Conservation (phyloP, 2,329 filamentous ascomycete species). For the Parasarocladium wereldwijsianum region DNA sequence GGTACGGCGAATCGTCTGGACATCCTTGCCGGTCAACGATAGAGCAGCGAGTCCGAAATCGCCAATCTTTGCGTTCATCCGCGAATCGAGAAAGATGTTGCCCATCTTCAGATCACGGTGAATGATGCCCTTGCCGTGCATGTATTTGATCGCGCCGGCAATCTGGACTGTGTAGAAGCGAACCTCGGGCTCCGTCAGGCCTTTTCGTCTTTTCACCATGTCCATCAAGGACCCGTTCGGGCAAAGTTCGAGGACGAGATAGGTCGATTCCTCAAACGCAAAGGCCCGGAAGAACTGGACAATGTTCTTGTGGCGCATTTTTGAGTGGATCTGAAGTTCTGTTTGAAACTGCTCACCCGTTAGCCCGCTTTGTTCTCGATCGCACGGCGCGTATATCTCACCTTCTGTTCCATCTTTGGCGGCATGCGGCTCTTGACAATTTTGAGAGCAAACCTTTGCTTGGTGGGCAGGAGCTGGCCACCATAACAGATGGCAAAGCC, state of each 20-base stretch:
- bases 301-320: constrained; percentile 90
- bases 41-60: constrained; percentile 93
- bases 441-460: constrained; percentile 60
- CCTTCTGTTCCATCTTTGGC: constrained; percentile 73
- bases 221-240: constrained; percentile 95
- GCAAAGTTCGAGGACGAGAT: constrained; percentile 86
- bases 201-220: constrained; percentile 86
- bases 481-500: constrained; percentile 74
- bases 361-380: too few species aligned
- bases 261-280: constrained; percentile 76
- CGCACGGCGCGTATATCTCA: too few species aligned
- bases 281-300: constrained; percentile 94
- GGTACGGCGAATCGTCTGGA: constrained; percentile 68
- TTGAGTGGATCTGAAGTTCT: constrained; percentile 95
- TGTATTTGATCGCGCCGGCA: constrained; percentile 92
- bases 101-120: constrained; percentile 97
- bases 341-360: constrained; percentile 42
- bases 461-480: constrained; percentile 50
- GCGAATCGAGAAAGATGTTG: constrained; percentile 84
- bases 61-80: constrained; percentile 97
- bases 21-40: constrained; percentile 80
- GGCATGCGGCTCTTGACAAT: constrained; percentile 77
- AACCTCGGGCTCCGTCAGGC: constrained; percentile 84
- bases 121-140: constrained; percentile 90
- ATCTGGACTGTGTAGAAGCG: constrained; percentile 90